Base-by-base conservation (phyloP, 2,329 filamentous ascomycete genomes). In the Nemania diffusa region DNA sequence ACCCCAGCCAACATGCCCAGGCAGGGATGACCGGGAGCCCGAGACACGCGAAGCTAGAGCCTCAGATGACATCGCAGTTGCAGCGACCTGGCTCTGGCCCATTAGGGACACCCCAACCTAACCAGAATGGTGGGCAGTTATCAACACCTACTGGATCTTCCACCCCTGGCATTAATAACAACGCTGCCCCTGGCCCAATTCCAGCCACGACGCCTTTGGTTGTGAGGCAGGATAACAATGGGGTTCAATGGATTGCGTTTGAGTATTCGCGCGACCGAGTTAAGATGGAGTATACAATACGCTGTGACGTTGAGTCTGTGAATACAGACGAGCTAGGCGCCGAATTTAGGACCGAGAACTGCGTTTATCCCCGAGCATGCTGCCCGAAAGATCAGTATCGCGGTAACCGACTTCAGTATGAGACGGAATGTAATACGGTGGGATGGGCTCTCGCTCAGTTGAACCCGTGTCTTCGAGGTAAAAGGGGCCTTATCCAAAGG, bases 261-360 rank as follows among this genome's bases (percentile, higher is more conserved):
- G 96, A 99, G 79, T 99, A 99, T 79, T 98, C 95, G 11, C 90
- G 95, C 68, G 95, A 99, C 78, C 88, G 95, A 52, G 94, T 98
- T 73, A 99, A 99, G 88, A 97, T 98, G 94, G 94, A 98, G 81
- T 99, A 99, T 82, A 97, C 94, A 0, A 99, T 99, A 75, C 91
- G 96, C 59, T 98, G 96, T 79, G 96, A 98, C 74, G 96, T 98
- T 22, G 96, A 98, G 82, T 97, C 94, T 0, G 94, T 99, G 69
- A 94, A 94, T 77, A 94, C 95, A 51, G 94, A 97, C 63, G 90
- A 90, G 69, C 86, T 99, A 20, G 88, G 88, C 51, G 84, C 88
- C 71, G 95, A 98, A 71, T 98, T 98, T 87, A 98, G 97, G 84
- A 93, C 93, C 8, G 95, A 97, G 79, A 99, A 99, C 82, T 98